phyloP scores from a whole-genome alignment of 495 filamentous ascomycete species.

The Staphylotrichum tortipilum region DNA sequence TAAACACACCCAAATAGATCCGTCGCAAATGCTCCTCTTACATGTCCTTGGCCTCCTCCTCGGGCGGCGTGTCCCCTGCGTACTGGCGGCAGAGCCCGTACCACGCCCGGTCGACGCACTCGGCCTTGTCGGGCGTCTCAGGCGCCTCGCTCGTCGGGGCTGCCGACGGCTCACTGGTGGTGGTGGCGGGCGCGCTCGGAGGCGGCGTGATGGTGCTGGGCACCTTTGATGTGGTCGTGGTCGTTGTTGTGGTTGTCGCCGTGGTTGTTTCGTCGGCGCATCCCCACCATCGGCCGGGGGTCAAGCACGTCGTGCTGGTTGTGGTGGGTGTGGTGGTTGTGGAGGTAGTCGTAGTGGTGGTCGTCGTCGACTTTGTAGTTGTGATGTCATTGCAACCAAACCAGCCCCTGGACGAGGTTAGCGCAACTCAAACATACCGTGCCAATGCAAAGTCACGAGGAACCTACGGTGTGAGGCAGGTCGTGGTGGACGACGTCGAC shows the following conservation, averaged over 20 bases:
- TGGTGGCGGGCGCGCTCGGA: conserved; percentile 20
- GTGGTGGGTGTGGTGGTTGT: conserved; percentile 18
- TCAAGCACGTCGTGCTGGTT: conserved; percentile 40
- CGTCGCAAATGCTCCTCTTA: conserved; percentile 8
- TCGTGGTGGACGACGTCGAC: conserved; percentile 37
- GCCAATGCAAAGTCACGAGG: too few species aligned
- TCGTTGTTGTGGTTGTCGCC: conserved; percentile 16
- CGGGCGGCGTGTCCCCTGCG: conserved; percentile 7
- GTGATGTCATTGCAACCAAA: conserved; percentile 54
- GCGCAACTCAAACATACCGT: conserved; percentile 45
- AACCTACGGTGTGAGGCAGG: conserved; percentile 48
- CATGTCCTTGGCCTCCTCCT: conserved; percentile 14
- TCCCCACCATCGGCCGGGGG: conserved; percentile 49
- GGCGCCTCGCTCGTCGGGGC: conserved; percentile 14
- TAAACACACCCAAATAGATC: conserved; percentile 4
- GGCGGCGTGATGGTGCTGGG: conserved; percentile 30
- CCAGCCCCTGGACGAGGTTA: conserved; percentile 52
- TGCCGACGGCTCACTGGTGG: conserved; percentile 12
- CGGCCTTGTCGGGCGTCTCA: conserved; percentile 16
- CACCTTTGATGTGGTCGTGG: conserved; percentile 21
- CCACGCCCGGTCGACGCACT: conserved; percentile 33
- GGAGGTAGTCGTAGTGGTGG: conserved; percentile 19
- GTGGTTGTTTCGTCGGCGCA: conserved; percentile 43
- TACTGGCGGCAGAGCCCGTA: conserved; percentile 37
- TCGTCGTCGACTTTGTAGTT: conserved; percentile 31